phyloP scores from a whole-genome alignment of 768 basidiomycete species.

The Termitomyces eurrhizus region DNA sequence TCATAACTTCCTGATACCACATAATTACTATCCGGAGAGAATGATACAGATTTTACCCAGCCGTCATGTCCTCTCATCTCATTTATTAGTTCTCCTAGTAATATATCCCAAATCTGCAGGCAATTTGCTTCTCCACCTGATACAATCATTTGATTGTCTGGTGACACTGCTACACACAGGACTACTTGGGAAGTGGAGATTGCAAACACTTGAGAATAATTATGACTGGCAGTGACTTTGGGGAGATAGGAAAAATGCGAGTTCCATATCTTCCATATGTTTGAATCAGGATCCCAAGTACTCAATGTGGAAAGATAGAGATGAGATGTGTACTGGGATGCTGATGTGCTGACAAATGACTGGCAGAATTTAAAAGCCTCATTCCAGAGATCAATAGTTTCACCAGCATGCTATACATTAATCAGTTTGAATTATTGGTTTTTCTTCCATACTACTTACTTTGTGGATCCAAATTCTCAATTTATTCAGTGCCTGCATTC shows the following conservation, averaged over 20 bases:
- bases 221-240: background rate
- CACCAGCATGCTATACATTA: background rate
- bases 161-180: background rate
- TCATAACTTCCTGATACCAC: too few species aligned
- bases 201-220: background rate
- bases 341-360: background rate
- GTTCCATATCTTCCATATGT: background rate
- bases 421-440: background rate
- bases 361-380: slow-evolving; percentile 1
- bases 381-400: background rate
- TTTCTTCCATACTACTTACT: background rate
- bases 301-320: background rate
- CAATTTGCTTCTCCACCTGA: background rate
- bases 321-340: slow-evolving; percentile 1
- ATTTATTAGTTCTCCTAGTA: too few species aligned
- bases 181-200: background rate
- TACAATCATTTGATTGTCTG: background rate
- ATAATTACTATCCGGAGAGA: too few species aligned
- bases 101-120: background rate
- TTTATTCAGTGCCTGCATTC: background rate
- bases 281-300: background rate
- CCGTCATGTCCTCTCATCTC: too few species aligned
- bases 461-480: background rate
- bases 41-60: too few species aligned
- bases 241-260: background rate